Evolutionary conservation across 2,329 filamentous ascomycete genomes (phyloP), one percentile per base, ranked within the genome.

Genomic region (Beauveria asiatica): DNA sequence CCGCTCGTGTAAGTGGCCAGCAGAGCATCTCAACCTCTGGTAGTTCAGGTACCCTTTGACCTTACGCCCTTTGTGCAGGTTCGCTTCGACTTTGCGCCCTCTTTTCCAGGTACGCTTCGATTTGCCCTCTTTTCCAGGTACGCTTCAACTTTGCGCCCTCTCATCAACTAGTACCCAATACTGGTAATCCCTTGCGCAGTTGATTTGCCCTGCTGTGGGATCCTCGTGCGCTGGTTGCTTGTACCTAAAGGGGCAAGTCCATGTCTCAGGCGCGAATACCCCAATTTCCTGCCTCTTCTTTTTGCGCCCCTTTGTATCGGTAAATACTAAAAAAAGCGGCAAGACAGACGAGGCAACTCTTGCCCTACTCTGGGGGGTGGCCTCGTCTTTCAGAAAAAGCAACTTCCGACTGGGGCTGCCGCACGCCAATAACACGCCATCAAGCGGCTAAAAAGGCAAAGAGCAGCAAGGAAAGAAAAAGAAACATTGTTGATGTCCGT

Each of bases 241-340:
- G 42, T 5, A 45, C 19, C 42, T 10, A 11, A 19, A 42, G 30
- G 54, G 48, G 25, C 21, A 51, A 42, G 33, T 8, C 48, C 51
- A 52, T 59, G 56, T 59, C 56, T 59, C 48, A 46, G 19, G 21
- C 46, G 21, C 45, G 27, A 56, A 44, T 19, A 37, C 41, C 11
- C 41, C 49, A 58, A 58, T 58, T 52, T 52, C 46, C 56, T 52
- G 39, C 56, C 41, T 17, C 19, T n/a, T 59, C 39, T 53, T n/a
- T 45, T 30, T 30, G 10, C 8, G 25, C 27, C 56, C 46, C 41
- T 53, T 52, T 53, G 48, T 13, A 37, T 37, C 33, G 33, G 33
- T 13, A 37, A 37, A 16, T 37, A 10, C 33, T 37, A 37, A 37
- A 53, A 39, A 46, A 59, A 25, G n/a, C 19, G 30, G 21, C 46